Evolutionary conservation across 2,329 filamentous ascomycete genomes (phyloP), one percentile per base, ranked within the genome.

Genomic region (Herpomyces periplanetae): DNA sequence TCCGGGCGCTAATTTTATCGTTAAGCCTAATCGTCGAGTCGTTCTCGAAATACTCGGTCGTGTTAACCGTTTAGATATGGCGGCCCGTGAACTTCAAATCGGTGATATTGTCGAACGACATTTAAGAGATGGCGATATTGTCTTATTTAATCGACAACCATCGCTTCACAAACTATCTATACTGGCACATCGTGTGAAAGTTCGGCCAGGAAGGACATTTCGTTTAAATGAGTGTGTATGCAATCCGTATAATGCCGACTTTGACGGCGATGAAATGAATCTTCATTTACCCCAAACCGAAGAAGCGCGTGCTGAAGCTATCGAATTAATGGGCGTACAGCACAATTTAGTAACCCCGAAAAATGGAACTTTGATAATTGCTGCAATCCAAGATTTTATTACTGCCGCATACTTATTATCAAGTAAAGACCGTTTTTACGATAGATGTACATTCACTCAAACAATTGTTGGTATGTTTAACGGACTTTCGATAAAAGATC

Each of bases 221-320:
- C 62, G 80, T 21, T 49, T 96, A 8, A 96, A 96, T 34, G 80
- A 96, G 36, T 96, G 80, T 51, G 80, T 87, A 1, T 96, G 80
- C 40, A 73, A 65, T 25, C 80, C 80, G 3, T 96, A 96, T 47
- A 96, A 96, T 30, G 80, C 80, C 21, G 80, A 96, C 51, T 96
- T 96, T 29, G 80, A 96, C 31, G 80, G 80, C 24, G 80, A 96
- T 30, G 80, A 96, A 38, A 96, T 96, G 80, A 96, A 96, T 30
- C 42, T 96, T 18, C 80, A 96, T 39, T 73, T 96, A 8, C 80
- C 80, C 2, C 80, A 96, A 35, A 91, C 80, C 0, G 80, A 96
- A 41, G 80, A 96, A 39, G 75, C 80, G 5, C 55, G 80, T 22
- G 68, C 75, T 2, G 80, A 96, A 39, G 80, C 80, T 1, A 84